These are phyloP conservation scores for Colletotrichum chlorophyti DNA, from an alignment of 2,329 filamentous ascomycete genomes.

Conservation along the genomic window DNA sequence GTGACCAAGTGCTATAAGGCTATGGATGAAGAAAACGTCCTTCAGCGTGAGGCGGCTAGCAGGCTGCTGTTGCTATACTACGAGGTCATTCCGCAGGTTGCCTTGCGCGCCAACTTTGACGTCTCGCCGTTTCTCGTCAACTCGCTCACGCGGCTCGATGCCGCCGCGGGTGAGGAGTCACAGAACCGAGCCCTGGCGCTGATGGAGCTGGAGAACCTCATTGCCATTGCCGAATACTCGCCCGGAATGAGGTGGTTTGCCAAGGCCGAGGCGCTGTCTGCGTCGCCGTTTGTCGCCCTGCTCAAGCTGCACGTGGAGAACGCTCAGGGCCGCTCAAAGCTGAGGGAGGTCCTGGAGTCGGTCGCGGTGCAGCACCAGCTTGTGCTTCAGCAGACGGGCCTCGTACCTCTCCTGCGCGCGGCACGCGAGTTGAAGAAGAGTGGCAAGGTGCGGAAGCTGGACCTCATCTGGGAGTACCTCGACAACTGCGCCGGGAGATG, in stretches of 20 bases:
- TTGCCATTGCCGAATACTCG: constrained; percentile 81
- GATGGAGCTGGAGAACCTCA: constrained; percentile 81
- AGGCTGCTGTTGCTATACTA: constrained; percentile 86
- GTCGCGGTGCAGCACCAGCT: constrained; percentile 72
- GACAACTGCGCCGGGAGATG: constrained; percentile 85
- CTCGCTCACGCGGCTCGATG: constrained; percentile 69
- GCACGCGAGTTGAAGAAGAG: constrained; percentile 39
- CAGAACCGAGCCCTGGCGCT: constrained; percentile 62
- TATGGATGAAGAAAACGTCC: constrained; percentile 69
- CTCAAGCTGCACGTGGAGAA: constrained; percentile 52
- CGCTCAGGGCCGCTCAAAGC: constrained; percentile 18
- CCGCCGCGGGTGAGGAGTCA: constrained; percentile 54
- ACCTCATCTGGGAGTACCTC: constrained; percentile 70
- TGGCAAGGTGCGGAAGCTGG: constrained; percentile 38
- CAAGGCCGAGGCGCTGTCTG: constrained; percentile 67
- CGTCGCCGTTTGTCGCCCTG: constrained; percentile 76
- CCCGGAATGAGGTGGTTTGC: constrained; percentile 91
- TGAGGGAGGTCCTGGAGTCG: constrained; percentile 58
- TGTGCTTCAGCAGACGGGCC: constrained; percentile 57
- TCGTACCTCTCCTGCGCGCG: constrained; percentile 54
- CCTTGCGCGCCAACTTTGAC: constrained; percentile 86
- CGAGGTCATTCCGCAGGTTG: constrained; percentile 78
- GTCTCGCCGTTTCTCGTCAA: constrained; percentile 79
- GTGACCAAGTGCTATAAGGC: constrained; percentile 77
- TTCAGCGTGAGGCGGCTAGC: constrained; percentile 81